These are phyloP conservation scores for Brassica rapa DNA, from an alignment of 345 rosid genomes.

Conservation along the genomic window DNA sequence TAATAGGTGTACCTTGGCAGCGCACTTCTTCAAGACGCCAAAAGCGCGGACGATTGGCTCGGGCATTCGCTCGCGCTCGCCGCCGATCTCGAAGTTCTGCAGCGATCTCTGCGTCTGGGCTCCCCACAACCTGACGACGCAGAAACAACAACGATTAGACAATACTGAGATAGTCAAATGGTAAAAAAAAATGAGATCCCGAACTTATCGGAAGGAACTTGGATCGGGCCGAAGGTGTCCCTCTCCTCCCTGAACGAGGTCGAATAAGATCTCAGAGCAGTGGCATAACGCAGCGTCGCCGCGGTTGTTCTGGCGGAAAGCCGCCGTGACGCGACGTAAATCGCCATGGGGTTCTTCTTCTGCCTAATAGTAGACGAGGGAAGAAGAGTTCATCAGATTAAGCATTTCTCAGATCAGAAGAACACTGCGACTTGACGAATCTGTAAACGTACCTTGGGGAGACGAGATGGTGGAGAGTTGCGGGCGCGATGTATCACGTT, in stretches of 20 bases:
- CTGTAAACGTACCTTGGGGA: slow-evolving; percentile 2
- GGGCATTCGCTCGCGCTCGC: slow-evolving; percentile 91
- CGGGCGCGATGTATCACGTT: slow-evolving; percentile 20
- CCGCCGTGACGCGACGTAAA: slow-evolving; percentile 60
- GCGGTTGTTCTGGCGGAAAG: slow-evolving; percentile 50
- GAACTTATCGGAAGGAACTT: slow-evolving; percentile 81
- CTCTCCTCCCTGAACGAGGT: slow-evolving; percentile 80
- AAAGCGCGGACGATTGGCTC: slow-evolving; percentile 94
- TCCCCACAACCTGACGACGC: slow-evolving; percentile 76
- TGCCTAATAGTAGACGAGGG: not conserved
- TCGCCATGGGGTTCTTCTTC: slow-evolving; percentile 49
- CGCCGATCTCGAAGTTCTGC: slow-evolving; percentile 95
- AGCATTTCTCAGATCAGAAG: slow-evolving; percentile 1
- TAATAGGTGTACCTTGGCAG: slow-evolving; percentile 66
- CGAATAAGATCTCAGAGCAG: slow-evolving; percentile 54
- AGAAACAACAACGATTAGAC: not conserved
- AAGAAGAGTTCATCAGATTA: not conserved
- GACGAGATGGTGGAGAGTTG: slow-evolving; percentile 16
- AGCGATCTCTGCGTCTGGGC: slow-evolving; percentile 96
- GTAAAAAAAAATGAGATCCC: slow-evolving; percentile 27
- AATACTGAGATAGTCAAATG: not conserved
- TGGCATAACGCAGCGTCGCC: slow-evolving; percentile 52
- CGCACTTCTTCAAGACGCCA: slow-evolving; percentile 91
- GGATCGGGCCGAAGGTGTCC: slow-evolving; percentile 92
- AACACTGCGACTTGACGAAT: not conserved